Evolutionary conservation across 2,329 filamentous ascomycete species (phyloP).

Genomic region (Colletotrichum sp.): DNA sequence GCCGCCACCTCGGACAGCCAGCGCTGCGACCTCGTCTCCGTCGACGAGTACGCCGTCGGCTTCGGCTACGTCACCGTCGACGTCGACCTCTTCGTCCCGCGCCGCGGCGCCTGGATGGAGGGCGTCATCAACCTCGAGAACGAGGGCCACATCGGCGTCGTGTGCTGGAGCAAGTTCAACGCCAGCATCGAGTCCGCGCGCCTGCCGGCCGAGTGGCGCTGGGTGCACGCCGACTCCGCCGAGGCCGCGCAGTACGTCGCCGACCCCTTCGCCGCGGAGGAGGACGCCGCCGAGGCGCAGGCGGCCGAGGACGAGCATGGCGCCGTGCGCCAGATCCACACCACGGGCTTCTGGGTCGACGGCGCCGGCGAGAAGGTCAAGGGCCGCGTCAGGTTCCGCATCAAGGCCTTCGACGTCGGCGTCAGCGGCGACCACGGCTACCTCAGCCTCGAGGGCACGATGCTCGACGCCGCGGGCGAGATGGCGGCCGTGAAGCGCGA

Average conservation of each 20-base stretch:
- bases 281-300: conserved; percentile 41
- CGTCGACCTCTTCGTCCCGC: conserved; percentile 82
- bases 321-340: conserved; percentile 57
- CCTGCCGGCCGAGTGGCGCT: conserved; percentile 81
- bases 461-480: conserved; percentile 75
- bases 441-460: conserved; percentile 86
- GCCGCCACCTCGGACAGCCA: conserved; percentile 54
- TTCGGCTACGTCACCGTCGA: conserved; percentile 91
- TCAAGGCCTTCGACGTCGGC: conserved; percentile 84
- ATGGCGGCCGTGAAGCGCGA: conserved; percentile 51
- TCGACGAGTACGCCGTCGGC: conserved; percentile 85
- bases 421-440: conserved; percentile 79
- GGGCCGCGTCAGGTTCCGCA: conserved; percentile 76
- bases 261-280: conserved; percentile 27
- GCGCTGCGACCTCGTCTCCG: conserved; percentile 49
- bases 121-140: conserved; percentile 86
- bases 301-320: conserved; percentile 55
- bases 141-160: conserved; percentile 85
- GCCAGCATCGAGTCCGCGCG: conserved; percentile 81
- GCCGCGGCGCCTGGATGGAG: conserved; percentile 74
- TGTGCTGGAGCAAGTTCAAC: conserved; percentile 92
- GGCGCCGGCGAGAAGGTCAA: conserved; percentile 71
- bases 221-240: conserved; percentile 64
- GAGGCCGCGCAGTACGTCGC: conserved; percentile 44
- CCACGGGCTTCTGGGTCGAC: conserved; percentile 78